Conservation (phyloP, 1,284 basidiomycete genomes). For the Rhodotorula glutinis region DNA sequence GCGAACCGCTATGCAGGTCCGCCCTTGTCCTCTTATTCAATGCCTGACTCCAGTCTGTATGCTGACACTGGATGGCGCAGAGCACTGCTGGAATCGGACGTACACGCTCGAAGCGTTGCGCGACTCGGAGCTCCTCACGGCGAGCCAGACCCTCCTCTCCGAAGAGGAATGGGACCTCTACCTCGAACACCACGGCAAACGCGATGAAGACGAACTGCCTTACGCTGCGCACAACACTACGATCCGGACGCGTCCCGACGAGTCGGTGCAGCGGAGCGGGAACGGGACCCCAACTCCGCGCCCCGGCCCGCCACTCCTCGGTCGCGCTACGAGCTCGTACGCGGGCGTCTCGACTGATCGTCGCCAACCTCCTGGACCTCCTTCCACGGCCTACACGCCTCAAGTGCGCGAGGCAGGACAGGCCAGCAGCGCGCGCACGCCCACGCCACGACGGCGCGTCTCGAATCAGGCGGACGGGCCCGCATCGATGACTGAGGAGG, state of each 20-base stretch:
- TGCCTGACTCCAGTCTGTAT: background rate
- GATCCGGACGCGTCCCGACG: background rate
- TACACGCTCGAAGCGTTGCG: background rate
- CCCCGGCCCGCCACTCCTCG: no score
- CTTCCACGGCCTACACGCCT: background rate
- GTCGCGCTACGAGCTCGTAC: no score
- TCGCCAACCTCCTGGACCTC: no score
- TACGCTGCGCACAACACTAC: background rate
- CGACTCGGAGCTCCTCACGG: background rate
- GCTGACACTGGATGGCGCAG: background rate
- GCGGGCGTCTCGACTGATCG: no score
- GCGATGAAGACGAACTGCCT: background rate
- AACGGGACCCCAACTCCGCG: no score
- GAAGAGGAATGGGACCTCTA: background rate
- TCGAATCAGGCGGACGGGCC: background rate
- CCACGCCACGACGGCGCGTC: background rate
- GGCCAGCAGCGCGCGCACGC: background rate
- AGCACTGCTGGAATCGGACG: background rate
- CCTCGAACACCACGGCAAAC: background rate
- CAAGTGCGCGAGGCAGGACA: background rate
- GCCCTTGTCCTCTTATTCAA: background rate
- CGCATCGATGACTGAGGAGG: background rate
- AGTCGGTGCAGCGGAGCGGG: background rate
- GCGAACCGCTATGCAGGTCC: conserved; percentile 4
- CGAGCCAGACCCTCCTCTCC: background rate